Evolutionary conservation across 2,329 filamentous ascomycete genomes (phyloP), one percentile per base, ranked within the genome.

Genomic region (Fusarium proliferatum): DNA sequence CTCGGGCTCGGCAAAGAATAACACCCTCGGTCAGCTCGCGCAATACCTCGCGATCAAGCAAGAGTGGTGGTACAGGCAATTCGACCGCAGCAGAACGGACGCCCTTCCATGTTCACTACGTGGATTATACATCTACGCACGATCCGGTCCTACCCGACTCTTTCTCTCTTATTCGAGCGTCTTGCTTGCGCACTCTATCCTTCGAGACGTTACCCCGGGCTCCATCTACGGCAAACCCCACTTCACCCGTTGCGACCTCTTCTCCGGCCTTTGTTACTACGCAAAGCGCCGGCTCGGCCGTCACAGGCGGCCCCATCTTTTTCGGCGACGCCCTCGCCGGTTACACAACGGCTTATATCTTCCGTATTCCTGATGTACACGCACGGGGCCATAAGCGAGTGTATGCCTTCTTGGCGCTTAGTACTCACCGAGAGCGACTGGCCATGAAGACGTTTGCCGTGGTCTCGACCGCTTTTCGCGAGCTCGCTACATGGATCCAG

Each of bases 321-420:
- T 92, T 93, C 67, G 91, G 91, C 36, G 91, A 93, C 76, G 86
- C 89, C 3, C 79, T 88, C 1, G 88, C 90, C 3, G 91, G 91
- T 36, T 92, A 92, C 80, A 93, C 91, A 1, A 93, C 90, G 1
- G 91, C 90, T 19, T 92, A 91, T 80, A 91, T 92, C 72, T 93
- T 93, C 77, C 90, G 91, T 33, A 91, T 93, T 46, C 88, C 90
- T 11, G 91, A 93, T 77, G 85, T 91, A 41, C 90, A 91, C 71
- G 91, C 91, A 19, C 88, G 91, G 17, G 91, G 91, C 9, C 89
- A 91, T 74, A 90, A 91, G 80, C 87, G 91, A n/a, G 88, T 92
- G 17, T 93, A 93, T 77, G 91, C 91, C 16, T 89, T 93, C 67
- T 81, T 93, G 66, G 90, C 90, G 4, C 86, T 92, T 52, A 91